Conservation (phyloP, 352 stramenopile species). For the Phytopythium mirpurense region DNA sequence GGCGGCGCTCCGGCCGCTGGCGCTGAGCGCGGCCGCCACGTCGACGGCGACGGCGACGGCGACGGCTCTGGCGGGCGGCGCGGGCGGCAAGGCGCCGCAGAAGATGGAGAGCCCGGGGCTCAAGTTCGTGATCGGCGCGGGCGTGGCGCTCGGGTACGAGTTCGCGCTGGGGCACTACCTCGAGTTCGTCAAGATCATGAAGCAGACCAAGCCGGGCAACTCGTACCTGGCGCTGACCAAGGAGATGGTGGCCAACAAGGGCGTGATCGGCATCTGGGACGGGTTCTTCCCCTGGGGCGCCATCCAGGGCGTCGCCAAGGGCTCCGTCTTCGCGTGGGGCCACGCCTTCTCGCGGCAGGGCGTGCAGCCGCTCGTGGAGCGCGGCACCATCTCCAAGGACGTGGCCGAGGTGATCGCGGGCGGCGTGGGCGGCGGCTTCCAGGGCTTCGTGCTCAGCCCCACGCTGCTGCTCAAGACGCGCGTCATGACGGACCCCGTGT, state of each 20-base stretch:
- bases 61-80: slow-evolving; percentile 17
- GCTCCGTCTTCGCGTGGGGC: slow-evolving; percentile 87
- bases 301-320: slow-evolving; percentile 87
- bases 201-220: slow-evolving; percentile 79
- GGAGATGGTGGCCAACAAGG: slow-evolving; percentile 79
- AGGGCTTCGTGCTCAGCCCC: slow-evolving; percentile 91
- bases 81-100: slow-evolving; percentile 9
- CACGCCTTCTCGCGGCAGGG: slow-evolving; percentile 66
- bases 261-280: slow-evolving; percentile 89
- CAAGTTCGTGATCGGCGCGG: slow-evolving; percentile 82
- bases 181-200: slow-evolving; percentile 95
- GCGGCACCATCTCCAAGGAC: slow-evolving; percentile 44
- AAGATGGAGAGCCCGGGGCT: slow-evolving; percentile 48
- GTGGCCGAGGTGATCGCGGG: slow-evolving; percentile 81
- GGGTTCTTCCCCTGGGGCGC: slow-evolving; percentile 92
- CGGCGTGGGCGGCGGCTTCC: slow-evolving; percentile 87
- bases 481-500: slow-evolving; percentile 93
- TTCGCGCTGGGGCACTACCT: slow-evolving; percentile 86
- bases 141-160: slow-evolving; percentile 88
- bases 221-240: slow-evolving; percentile 78
- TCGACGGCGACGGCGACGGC: background rate
- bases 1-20: slow-evolving; percentile 13
- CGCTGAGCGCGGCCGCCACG: slow-evolving; percentile 14
- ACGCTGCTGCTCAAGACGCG: slow-evolving; percentile 93
- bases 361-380: slow-evolving; percentile 56